Conservation (phyloP, 2,329 filamentous ascomycete genomes). For the Diaporthe vexans region DNA sequence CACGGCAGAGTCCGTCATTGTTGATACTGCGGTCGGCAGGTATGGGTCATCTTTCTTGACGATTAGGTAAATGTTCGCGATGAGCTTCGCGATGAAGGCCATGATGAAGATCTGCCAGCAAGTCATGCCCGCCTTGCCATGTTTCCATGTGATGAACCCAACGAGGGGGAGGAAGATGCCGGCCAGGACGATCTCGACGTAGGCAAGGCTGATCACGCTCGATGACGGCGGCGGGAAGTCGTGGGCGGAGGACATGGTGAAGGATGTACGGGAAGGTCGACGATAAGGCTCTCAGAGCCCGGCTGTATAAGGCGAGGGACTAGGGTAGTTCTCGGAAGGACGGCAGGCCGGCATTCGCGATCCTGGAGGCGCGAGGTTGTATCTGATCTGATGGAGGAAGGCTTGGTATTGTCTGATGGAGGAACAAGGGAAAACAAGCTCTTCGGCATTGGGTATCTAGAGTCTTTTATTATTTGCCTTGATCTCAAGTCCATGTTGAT, state of each 20-base stretch:
- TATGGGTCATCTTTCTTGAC: conserved; percentile 43
- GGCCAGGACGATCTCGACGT: conserved; percentile 46
- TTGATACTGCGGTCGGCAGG: conserved; percentile 44
- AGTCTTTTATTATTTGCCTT: conserved; percentile 18
- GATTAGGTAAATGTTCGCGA: conserved; percentile 47
- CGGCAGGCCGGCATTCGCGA: conserved; percentile 4
- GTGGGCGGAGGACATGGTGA: conserved; percentile 7
- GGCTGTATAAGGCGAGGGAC: not conserved
- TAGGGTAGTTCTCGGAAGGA: not conserved
- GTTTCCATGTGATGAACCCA: conserved; percentile 47
- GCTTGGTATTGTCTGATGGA: not conserved
- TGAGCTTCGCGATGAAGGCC: conserved; percentile 45
- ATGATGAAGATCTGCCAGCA: conserved; percentile 50
- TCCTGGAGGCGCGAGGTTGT: not conserved
- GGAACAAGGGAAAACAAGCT: not conserved
- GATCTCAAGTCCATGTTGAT: not conserved
- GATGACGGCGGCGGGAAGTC: not conserved
- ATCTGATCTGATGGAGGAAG: not conserved
- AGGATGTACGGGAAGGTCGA: not conserved
- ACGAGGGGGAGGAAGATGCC: conserved; percentile 43
- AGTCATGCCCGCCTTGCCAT: conserved; percentile 49
- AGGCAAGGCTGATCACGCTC: conserved; percentile 43
- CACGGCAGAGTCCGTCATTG: conserved; percentile 49
- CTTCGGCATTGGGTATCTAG: conserved; percentile 6
- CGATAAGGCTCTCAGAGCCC: not conserved